phyloP scores from a whole-genome alignment of 306 rosid species.

The Carpinus viminea region DNA sequence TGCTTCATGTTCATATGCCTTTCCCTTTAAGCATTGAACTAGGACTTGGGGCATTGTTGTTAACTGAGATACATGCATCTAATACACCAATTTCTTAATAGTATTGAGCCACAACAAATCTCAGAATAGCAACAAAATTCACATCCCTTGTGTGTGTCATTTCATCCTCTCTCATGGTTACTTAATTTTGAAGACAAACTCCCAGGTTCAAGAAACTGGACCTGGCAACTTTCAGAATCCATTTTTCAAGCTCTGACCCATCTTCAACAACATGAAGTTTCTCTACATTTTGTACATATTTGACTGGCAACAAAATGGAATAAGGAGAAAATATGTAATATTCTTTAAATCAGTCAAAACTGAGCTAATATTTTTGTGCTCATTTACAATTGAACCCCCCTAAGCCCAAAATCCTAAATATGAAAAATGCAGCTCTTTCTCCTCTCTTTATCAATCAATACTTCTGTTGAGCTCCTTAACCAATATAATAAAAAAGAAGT shows the following conservation, averaged over 20 bases:
- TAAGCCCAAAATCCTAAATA: neutral
- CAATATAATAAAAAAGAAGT: neutral
- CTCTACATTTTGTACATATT: neutral
- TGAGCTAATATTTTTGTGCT: conserved; percentile 26
- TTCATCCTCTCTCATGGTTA: neutral
- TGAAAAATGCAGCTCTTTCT: neutral
- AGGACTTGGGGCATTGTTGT: neutral
- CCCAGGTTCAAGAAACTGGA: neutral
- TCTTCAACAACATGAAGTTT: neutral
- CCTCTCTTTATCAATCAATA: neutral
- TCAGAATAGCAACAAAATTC: neutral
- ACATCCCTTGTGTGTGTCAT: neutral
- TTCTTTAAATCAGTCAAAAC: conserved; percentile 24
- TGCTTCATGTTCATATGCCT: neutral
- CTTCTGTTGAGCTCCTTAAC: neutral
- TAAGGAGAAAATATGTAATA: neutral
- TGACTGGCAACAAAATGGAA: neutral
- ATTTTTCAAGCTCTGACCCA: neutral
- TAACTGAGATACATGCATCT: neutral
- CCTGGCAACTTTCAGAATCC: neutral
- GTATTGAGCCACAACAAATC: neutral
- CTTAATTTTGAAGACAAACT: neutral
- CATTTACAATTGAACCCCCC: conserved; percentile 25
- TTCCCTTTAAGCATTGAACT: neutral
- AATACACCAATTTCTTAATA: neutral